Evolutionary conservation across 306 rosid species (phyloP).

Genomic region (Acacia acuminata): DNA sequence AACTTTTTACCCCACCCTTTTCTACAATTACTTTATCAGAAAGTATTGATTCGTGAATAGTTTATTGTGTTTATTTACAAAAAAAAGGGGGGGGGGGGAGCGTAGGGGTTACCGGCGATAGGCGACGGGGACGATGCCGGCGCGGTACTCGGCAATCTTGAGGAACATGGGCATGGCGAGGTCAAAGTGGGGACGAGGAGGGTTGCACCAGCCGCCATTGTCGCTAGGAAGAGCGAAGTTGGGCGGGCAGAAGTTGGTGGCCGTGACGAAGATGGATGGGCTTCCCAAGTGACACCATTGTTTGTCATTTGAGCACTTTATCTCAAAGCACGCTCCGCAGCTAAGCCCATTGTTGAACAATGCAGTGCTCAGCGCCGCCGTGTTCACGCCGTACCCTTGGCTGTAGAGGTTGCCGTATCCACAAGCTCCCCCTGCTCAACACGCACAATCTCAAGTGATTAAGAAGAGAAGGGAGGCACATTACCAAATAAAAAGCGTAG

Average conservation of each 20-base stretch:
- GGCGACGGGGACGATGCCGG: constrained; percentile 92
- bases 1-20: background rate
- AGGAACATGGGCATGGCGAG: constrained; percentile 99
- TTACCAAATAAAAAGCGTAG: background rate
- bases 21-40: background rate
- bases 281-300: constrained; percentile 93
- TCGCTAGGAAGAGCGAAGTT: constrained; percentile 86
- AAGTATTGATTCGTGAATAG: background rate
- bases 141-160: constrained; percentile 91
- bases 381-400: constrained; percentile 94
- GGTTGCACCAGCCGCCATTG: constrained; percentile 99
- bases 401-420: constrained; percentile 95
- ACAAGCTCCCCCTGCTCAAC: constrained; percentile 85
- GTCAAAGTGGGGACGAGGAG: constrained; percentile 92
- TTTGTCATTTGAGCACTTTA: constrained; percentile 75
- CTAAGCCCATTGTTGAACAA: constrained; percentile 89
- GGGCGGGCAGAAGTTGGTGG: constrained; percentile 96
- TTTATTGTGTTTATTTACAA: background rate
- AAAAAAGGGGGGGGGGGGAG: background rate
- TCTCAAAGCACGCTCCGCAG: constrained; percentile 91
- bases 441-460: background rate
- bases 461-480: background rate
- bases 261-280: constrained; percentile 82
- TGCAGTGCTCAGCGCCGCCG: constrained; percentile 89
- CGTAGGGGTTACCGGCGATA: constrained; percentile 59